A percentile compares a stretch with the other conserved stretches of the same genome.
Conservation (phyloP, 2,329 filamentous ascomycete species). For the Venturia carpophila region DNA sequence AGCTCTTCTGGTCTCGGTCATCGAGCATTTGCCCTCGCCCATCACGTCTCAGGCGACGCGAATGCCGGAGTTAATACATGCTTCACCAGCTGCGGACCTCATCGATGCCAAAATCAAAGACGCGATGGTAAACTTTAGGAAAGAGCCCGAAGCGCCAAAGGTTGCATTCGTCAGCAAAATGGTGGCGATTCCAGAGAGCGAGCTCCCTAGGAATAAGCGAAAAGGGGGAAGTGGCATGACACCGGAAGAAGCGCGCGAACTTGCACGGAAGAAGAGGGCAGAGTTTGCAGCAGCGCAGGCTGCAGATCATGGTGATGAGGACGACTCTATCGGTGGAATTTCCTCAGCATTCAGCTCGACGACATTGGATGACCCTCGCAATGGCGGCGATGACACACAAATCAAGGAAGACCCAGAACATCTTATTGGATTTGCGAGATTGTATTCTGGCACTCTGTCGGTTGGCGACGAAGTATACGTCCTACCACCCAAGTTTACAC, state of each 20-base stretch:
- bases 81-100: constrained; percentile 66
- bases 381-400: constrained; percentile 24
- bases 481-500: constrained; percentile 85
- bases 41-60: constrained; percentile 69
- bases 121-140: constrained; percentile 78
- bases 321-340: constrained; percentile 29
- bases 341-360: constrained; percentile 45
- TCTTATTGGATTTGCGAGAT: constrained; percentile 85
- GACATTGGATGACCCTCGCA: constrained; percentile 14
- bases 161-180: constrained; percentile 98
- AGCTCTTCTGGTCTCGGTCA: constrained; percentile 83
- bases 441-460: constrained; percentile 83
- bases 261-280: constrained; percentile 80
- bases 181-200: constrained; percentile 89
- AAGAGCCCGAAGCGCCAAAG: constrained; percentile 61
- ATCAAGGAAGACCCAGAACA: constrained; percentile 69
- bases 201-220: constrained; percentile 79
- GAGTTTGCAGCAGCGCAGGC: constrained; percentile 77
- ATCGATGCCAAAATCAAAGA: constrained; percentile 62
- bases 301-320: constrained; percentile 37
- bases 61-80: constrained; percentile 68
- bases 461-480: constrained; percentile 91
- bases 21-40: constrained; percentile 86
- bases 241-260: constrained; percentile 80
- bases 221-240: constrained; percentile 60